These are phyloP conservation scores for Corymbia citriodora DNA, from an alignment of 441 rosid genomes.

Conservation along the genomic window DNA sequence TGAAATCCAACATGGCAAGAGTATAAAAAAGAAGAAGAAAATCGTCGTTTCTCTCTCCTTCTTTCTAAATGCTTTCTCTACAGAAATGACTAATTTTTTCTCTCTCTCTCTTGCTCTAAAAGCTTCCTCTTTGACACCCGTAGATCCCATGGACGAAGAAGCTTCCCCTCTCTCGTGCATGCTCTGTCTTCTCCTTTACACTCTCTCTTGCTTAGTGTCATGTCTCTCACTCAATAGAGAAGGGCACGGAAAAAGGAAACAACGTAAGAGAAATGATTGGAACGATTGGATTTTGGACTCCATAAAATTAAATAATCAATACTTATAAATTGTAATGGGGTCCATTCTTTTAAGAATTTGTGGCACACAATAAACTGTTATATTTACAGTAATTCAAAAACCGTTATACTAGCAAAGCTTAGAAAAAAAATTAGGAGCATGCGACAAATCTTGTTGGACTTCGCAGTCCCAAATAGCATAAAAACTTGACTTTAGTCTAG, in stretches of 20 bases:
- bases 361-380: too few relatives aligned
- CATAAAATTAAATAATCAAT: too few relatives aligned
- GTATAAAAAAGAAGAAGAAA: too few relatives aligned
- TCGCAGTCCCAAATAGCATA: background rate
- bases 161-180: background rate
- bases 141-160: background rate
- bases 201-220: background rate
- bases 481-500: background rate
- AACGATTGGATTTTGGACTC: too few relatives aligned
- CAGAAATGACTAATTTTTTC: too few relatives aligned
- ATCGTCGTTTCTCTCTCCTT: background rate
- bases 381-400: too few relatives aligned
- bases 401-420: too few relatives aligned
- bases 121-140: background rate
- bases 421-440: background rate
- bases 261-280: too few relatives aligned
- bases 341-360: too few relatives aligned
- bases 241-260: background rate
- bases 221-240: background rate
- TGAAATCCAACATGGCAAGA: background rate
- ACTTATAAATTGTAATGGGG: too few relatives aligned
- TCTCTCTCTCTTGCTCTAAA: background rate
- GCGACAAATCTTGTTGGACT: background rate
- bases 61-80: background rate
- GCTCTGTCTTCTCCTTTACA: background rate